These are phyloP conservation scores for Calonectria ilicicola DNA, from an alignment of 2,329 filamentous ascomycete genomes.

Conservation along the genomic window DNA sequence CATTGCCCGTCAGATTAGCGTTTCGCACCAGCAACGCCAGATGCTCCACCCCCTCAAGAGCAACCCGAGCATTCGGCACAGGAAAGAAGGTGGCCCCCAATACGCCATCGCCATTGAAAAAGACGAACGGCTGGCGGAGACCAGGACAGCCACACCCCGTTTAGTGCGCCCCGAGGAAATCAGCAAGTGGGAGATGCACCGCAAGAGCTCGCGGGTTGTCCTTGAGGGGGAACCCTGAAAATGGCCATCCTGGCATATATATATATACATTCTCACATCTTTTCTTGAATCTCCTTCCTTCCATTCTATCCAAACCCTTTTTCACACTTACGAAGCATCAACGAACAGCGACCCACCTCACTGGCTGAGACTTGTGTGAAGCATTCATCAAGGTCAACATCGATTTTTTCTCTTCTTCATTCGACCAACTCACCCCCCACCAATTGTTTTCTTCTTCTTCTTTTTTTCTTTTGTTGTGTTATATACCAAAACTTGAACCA, in stretches of 20 bases:
- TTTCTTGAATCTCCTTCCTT: background rate
- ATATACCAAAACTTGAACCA: background rate
- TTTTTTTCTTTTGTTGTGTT: slow-evolving; percentile 11
- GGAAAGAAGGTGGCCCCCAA: slow-evolving; percentile 24
- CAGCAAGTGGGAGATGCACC: slow-evolving; percentile 59
- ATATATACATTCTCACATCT: background rate
- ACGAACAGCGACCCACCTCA: slow-evolving; percentile 14
- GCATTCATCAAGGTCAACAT: background rate
- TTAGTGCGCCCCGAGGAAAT: slow-evolving; percentile 54
- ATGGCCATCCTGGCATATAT: background rate
- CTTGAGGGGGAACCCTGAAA: slow-evolving; percentile 54
- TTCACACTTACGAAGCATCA: slow-evolving; percentile 1
- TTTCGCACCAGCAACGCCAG: slow-evolving; percentile 71
- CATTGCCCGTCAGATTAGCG: slow-evolving; percentile 76
- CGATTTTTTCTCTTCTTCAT: background rate
- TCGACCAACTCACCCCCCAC: background rate
- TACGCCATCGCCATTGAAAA: slow-evolving; percentile 37
- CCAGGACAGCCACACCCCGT: slow-evolving; percentile 58
- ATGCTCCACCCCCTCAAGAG: slow-evolving; percentile 67
- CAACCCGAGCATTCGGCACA: slow-evolving; percentile 39
- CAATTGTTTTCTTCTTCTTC: slow-evolving; percentile 1
- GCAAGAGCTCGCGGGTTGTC: slow-evolving; percentile 61
- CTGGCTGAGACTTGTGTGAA: slow-evolving; percentile 13
- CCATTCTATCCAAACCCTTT: background rate
- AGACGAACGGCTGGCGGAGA: slow-evolving; percentile 49